Evolutionary conservation across 1,139 yeast genomes (phyloP).

Genomic region (Yamadazyma epiphylla): DNA sequence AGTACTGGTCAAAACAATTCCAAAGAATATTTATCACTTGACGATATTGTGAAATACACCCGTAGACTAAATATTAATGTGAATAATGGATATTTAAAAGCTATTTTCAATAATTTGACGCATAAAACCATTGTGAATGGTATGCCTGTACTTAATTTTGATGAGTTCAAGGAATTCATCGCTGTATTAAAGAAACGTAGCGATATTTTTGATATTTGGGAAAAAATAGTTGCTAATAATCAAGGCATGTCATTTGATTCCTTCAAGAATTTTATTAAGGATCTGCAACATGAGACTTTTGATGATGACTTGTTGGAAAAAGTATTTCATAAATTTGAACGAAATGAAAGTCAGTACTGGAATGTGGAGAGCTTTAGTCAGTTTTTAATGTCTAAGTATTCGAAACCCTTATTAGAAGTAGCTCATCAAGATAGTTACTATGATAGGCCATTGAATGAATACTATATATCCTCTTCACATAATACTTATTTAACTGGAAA

Average conservation of each 20-base stretch:
- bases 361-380: conserved; percentile 50
- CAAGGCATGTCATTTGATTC: conserved; percentile 18
- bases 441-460: conserved; percentile 73
- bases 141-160: conserved; percentile 47
- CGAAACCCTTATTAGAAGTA: conserved; percentile 29
- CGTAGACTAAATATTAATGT: conserved; percentile 65
- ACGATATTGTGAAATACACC: conserved; percentile 65
- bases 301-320: conserved; percentile 23
- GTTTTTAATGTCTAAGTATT: conserved; percentile 46
- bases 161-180: conserved; percentile 72
- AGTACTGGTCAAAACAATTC: conserved; percentile 15
- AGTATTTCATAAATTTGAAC: conserved; percentile 46
- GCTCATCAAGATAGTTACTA: conserved; percentile 34
- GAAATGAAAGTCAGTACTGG: conserved; percentile 27
- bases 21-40: conserved; percentile 49
- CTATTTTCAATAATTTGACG: conserved; percentile 49
- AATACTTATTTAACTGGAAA: conserved; percentile 88
- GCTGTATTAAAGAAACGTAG: conserved; percentile 35
- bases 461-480: conserved; percentile 89
- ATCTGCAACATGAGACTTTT: conserved; percentile 49
- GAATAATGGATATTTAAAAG: conserved; percentile 24
- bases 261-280: conserved; percentile 45
- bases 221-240: conserved; percentile 31
- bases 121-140: conserved; percentile 9
- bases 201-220: conserved; percentile 31